Base-by-base conservation (phyloP, 331 rosid species). In the Quercus lobata region DNA sequence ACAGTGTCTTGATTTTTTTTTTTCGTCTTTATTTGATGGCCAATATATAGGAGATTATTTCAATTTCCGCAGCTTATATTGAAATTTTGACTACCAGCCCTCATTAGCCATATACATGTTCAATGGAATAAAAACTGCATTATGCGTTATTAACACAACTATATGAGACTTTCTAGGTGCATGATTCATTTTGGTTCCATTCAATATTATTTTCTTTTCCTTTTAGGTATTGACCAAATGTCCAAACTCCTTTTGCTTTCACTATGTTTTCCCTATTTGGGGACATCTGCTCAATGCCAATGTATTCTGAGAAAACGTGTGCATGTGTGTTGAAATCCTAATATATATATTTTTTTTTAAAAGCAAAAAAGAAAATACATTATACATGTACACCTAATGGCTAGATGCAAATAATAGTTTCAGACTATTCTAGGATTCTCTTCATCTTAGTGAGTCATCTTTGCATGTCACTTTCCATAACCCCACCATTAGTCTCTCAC, bases 161-260 rank as follows among this genome's bases (percentile, higher is more conserved):
- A 76, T 27, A 62, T 69, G 37, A 76, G 76, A 83, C 78, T 57
- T 37, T 69, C 66, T 76, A 37, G 71, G 81, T 73, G 71, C 76
- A 76, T 11, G 27, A 71, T 60, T 18, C 58, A 41, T 76, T 71
- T 79, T 80, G 63, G 72, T 72, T 83, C 71, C 60, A 52, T 76
- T 73, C 74, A 73, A 73, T 52, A 46, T 44, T 57, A 78, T 76
- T 49, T 66, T 83, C 84, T 75, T 87, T 86, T 86, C 53, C 83
- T 93, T 90, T 90, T 92, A 89, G 97, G 92, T 92, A 82, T 92
- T 88, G 96, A 91, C 96, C 87, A 83, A 85, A 79, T 66, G 83
- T 60, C 35, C n/a, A 12, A 22, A n/a, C 71, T 76, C 76, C 68
- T 57, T 41, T 41, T 79, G 82, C 61, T 88, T 81, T 83, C 82